These are phyloP conservation scores for Salix purpurea DNA, from an alignment of 345 rosid species.

Conservation along the genomic window DNA sequence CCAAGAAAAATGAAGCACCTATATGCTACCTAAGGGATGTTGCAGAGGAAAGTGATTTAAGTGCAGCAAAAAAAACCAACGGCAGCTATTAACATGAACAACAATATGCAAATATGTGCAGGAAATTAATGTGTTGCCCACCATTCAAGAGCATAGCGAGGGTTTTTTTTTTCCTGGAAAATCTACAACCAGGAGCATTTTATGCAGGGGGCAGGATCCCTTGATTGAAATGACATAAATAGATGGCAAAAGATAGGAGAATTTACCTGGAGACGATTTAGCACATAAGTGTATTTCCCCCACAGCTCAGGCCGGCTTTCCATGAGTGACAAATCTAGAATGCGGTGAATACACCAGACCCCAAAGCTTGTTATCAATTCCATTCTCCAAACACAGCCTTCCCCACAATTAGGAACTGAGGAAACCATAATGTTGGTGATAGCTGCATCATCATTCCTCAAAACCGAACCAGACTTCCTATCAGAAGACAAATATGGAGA, in stretches of 20 bases:
- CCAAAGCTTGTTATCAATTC: slow-evolving; percentile 89
- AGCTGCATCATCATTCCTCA: slow-evolving; percentile 30
- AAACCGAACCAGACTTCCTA: slow-evolving; percentile 25
- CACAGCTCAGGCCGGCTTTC: slow-evolving; percentile 98
- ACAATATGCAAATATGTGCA: not conserved
- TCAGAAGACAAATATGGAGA: slow-evolving; percentile 31
- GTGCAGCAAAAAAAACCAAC: not conserved
- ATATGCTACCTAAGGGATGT: not conserved
- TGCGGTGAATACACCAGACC: slow-evolving; percentile 92
- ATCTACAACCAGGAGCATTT: not conserved
- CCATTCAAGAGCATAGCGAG: not conserved
- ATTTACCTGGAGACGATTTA: slow-evolving; percentile 93
- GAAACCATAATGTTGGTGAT: slow-evolving; percentile 35
- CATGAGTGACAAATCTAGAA: slow-evolving; percentile 84
- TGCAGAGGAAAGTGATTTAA: not conserved
- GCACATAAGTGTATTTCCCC: slow-evolving; percentile 95
- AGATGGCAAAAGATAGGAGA: not conserved
- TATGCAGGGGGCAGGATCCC: not conserved
- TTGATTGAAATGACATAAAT: not conserved
- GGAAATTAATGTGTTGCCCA: not conserved
- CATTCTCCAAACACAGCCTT: slow-evolving; percentile 80
- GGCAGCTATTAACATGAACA: not conserved
- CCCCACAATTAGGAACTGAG: slow-evolving; percentile 88
- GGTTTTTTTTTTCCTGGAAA: not conserved
- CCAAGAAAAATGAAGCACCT: not conserved